Evolutionary conservation across 2,329 filamentous ascomycete genomes (phyloP), one percentile per base, ranked within the genome.

Genomic region (Colletotrichum limetticola): DNA sequence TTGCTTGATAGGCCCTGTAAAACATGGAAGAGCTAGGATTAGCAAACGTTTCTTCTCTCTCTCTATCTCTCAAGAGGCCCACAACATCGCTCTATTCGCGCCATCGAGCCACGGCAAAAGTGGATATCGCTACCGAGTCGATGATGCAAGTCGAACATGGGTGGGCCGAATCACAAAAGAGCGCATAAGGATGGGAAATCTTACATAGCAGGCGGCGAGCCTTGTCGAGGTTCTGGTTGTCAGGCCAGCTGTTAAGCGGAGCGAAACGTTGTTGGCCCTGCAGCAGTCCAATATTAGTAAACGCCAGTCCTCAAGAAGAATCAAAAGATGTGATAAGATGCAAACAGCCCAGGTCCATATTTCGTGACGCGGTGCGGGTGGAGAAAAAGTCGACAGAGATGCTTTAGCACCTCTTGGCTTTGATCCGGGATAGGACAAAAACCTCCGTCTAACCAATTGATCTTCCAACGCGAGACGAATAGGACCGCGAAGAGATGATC

Each of bases 161-260:
- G 11, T 32, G 42, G n/a, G n/a, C 9, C 42, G 35, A 8, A 22
- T 11, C 11, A 2, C 35, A 26, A 30, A 57, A 6, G 58, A 30
- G 37, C 19, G 19, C 19, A 49, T 12, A 12, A 49, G 42, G 46
- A 19, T 14, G 19, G 9, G 5, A n/a, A n/a, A 16, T 58, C 72
- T 68, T 72, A 74, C 74, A 75, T 55, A 95, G 85, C 68, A 95
- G 89, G 75, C 93, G 92, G 69, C 93, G 93, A 37, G 93, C 93
- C 89, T 95, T 95, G 88, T 95, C 93, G 66, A 95, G 88, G 77
- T 87, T 91, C 79, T 91, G 91, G 76, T 95, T 95, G 84, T 95
- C 93, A 55, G 93, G 93, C 93, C 93, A 95, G 86, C 91, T 91
- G 88, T 95, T 95, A 80, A 95, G 90, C 6, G 93, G 93, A 66